A percentile compares a stretch with the other conserved stretches of the same genome.
Conservation (phyloP, 495 filamentous ascomycete species). For the Aspergillus carlsbadensis region DNA sequence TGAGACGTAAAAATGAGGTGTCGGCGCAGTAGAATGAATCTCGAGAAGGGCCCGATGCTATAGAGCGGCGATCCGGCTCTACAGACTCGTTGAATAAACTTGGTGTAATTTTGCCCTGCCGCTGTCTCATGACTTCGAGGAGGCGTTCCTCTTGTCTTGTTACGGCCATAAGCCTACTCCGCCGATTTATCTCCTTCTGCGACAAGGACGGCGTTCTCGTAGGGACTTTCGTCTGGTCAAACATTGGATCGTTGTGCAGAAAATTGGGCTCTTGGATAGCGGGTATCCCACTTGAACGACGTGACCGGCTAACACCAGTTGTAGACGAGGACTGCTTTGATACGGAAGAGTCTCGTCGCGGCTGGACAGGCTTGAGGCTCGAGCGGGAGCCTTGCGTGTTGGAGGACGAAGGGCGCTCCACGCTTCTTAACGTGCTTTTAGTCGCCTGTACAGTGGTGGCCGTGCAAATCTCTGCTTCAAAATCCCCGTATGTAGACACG, state of each 20-base stretch:
- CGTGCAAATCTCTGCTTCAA: constrained; percentile 43
- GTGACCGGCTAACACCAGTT: constrained; percentile 26
- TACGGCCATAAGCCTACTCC: constrained; percentile 77
- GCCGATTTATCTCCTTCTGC: constrained; percentile 37
- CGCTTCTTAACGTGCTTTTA: constrained; percentile 26
- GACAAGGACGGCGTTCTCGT: background rate
- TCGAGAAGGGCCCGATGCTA: constrained; percentile 34
- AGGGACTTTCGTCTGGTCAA: constrained; percentile 1
- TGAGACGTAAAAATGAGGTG: constrained; percentile 46
- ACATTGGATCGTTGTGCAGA: constrained; percentile 22
- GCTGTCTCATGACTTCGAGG: constrained; percentile 75
- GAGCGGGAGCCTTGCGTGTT: constrained; percentile 32
- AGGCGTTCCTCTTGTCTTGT: constrained; percentile 83
- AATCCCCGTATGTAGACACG: constrained; percentile 38
- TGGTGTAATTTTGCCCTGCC: constrained; percentile 73
- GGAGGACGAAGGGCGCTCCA: constrained; percentile 30
- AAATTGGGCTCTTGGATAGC: constrained; percentile 36
- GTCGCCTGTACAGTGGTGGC: constrained; percentile 39
- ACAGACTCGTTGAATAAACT: constrained; percentile 59
- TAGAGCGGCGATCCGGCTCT: constrained; percentile 30
- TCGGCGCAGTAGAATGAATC: constrained; percentile 41
- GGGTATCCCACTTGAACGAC: constrained; percentile 35
- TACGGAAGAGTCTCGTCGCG: constrained; percentile 22
- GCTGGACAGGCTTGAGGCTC: constrained; percentile 18
- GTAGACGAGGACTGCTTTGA: constrained; percentile 25